Evolutionary conservation across 2,329 filamentous ascomycete genomes (phyloP).

Genomic region (Colletotrichum theobromicola): DNA sequence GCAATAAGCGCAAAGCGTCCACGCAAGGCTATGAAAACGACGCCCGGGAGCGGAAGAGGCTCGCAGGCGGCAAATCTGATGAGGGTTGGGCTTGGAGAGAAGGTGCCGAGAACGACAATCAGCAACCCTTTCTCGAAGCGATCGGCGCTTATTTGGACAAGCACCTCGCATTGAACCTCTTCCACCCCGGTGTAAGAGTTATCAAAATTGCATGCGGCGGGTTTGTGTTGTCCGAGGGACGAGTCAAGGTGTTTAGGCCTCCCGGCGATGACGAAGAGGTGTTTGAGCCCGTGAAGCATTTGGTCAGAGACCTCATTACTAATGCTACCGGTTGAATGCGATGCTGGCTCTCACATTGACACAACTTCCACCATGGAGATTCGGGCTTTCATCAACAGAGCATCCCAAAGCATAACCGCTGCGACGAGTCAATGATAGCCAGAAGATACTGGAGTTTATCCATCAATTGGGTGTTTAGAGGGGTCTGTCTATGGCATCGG

Average conservation of each 20-base stretch:
- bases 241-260: slow-evolving; percentile 52
- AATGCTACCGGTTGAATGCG: neutral
- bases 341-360: neutral
- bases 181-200: slow-evolving; percentile 59
- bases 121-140: slow-evolving; percentile 56
- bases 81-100: slow-evolving; percentile 59
- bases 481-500: neutral
- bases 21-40: slow-evolving; percentile 35
- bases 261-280: neutral
- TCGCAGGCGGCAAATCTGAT: slow-evolving; percentile 53
- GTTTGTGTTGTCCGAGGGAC: slow-evolving; percentile 58
- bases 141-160: slow-evolving; percentile 53
- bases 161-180: slow-evolving; percentile 61
- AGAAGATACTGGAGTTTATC: neutral
- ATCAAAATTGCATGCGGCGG: slow-evolving; percentile 60
- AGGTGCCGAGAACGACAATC: slow-evolving; percentile 13
- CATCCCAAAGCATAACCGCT: neutral
- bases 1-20: slow-evolving; percentile 13
- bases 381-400: neutral
- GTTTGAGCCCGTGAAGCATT: slow-evolving; percentile 1
- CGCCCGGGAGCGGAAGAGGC: slow-evolving; percentile 42
- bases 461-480: neutral
- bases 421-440: neutral
- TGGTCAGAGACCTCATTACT: neutral
- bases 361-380: neutral